Percentiles rank a stretch among this genome's conserved stretches.
Evolutionary conservation across 2,329 filamentous ascomycete genomes (phyloP).

Genomic region (Ceratocystis ficicola): DNA sequence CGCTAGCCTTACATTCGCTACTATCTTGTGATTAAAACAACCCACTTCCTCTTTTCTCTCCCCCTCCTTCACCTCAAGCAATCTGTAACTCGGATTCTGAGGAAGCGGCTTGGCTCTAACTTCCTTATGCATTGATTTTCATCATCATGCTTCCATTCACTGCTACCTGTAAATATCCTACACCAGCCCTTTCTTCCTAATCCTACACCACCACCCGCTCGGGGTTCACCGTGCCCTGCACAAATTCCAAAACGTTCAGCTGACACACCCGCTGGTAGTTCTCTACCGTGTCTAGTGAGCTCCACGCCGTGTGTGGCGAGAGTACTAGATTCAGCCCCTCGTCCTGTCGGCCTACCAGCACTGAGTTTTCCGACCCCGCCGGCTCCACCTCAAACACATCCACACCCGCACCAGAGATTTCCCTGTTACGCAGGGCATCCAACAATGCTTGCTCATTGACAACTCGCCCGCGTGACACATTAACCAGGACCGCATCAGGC

Average conservation of each 20-base stretch:
- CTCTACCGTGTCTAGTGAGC: conserved; percentile 20
- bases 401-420: conserved; percentile 63
- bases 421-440: conserved; percentile 54
- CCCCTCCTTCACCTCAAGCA: too few relatives aligned
- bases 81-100: too few relatives aligned
- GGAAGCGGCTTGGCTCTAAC: too few relatives aligned
- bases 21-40: too few relatives aligned
- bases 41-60: too few relatives aligned
- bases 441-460: conserved; percentile 66
- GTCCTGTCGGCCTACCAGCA: background rate
- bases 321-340: conserved; percentile 20
- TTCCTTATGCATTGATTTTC: background rate
- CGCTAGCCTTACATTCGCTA: too few relatives aligned
- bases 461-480: conserved; percentile 68
- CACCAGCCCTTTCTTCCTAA: background rate
- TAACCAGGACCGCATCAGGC: conserved; percentile 58
- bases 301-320: conserved; percentile 23
- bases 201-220: conserved; percentile 14
- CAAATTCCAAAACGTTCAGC: conserved; percentile 16
- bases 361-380: conserved; percentile 31
- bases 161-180: background rate
- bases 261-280: conserved; percentile 22
- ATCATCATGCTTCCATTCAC: background rate
- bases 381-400: conserved; percentile 73
- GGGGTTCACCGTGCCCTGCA: conserved; percentile 11